These are phyloP conservation scores for Aureobasidium lini DNA, from an alignment of 2,329 filamentous ascomycete species.

Conservation along the genomic window DNA sequence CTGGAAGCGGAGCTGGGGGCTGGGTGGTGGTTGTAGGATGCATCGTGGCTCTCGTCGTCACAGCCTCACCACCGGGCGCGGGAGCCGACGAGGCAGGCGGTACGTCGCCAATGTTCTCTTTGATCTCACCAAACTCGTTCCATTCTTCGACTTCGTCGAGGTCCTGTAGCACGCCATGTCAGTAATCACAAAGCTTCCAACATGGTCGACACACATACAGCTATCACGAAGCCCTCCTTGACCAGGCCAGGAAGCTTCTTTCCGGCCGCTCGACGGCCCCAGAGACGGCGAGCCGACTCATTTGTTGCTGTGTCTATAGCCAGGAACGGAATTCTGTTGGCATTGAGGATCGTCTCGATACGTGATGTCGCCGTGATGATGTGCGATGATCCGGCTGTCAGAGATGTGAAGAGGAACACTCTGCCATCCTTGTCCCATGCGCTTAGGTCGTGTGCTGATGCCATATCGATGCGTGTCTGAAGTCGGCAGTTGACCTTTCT, in stretches of 20 bases:
- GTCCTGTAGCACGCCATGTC: conserved; percentile 50
- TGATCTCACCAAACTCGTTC: conserved; percentile 97
- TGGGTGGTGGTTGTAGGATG: neutral
- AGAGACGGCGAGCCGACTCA: conserved; percentile 79
- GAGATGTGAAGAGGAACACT: conserved; percentile 91
- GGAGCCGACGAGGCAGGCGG: conserved; percentile 26
- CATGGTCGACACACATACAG: conserved; percentile 52
- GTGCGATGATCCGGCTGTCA: conserved; percentile 90
- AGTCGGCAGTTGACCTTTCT: neutral
- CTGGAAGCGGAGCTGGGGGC: neutral
- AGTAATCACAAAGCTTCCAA: neutral
- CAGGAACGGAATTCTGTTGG: conserved; percentile 89
- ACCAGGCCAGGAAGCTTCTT: conserved; percentile 85
- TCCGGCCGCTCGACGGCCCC: conserved; percentile 75
- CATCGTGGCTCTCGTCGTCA: conserved; percentile 14
- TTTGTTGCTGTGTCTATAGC: conserved; percentile 87
- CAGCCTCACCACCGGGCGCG: conserved; percentile 10
- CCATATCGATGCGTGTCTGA: neutral
- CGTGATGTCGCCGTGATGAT: conserved; percentile 94
- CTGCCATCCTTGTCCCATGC: conserved; percentile 40
- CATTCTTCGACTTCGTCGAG: conserved; percentile 93
- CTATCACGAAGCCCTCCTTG: conserved; percentile 77
- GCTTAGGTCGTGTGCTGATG: conserved; percentile 28
- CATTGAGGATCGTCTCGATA: conserved; percentile 90
- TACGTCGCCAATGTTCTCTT: conserved; percentile 64